These are phyloP conservation scores for Trichoderma sp. DNA, from an alignment of 2,329 filamentous ascomycete species.

Conservation along the genomic window DNA sequence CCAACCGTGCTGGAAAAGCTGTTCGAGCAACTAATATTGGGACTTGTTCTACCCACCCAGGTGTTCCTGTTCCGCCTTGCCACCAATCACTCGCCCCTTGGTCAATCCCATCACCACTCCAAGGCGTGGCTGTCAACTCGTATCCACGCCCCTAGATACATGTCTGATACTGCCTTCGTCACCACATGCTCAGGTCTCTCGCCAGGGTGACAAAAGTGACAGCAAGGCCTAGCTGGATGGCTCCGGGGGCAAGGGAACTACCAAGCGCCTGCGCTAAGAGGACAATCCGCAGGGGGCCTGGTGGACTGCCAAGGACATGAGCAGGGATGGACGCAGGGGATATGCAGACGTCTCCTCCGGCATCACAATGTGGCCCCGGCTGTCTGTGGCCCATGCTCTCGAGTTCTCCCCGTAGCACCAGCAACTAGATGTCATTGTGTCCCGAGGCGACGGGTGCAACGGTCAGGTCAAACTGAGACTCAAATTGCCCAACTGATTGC, in stretches of 20 bases:
- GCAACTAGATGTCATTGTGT: constrained; percentile 14
- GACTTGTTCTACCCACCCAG: constrained; percentile 16
- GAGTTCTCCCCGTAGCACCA: constrained; percentile 6
- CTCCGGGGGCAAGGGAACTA: not conserved
- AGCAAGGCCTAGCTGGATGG: not conserved
- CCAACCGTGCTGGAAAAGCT: not conserved
- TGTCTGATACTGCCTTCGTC: not conserved
- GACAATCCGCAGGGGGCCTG: constrained; percentile 10
- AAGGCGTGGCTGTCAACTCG: constrained; percentile 15
- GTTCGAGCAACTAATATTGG: not conserved
- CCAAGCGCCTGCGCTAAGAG: constrained; percentile 14
- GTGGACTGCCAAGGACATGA: constrained; percentile 10
- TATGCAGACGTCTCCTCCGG: constrained; percentile 12
- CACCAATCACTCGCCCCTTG: constrained; percentile 16
- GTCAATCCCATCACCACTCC: constrained; percentile 2
- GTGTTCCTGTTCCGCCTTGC: constrained; percentile 4
- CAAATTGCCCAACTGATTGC: not conserved
- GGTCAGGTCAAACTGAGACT: constrained; percentile 10
- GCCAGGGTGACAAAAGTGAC: constrained; percentile 16
- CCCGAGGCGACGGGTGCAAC: constrained; percentile 18
- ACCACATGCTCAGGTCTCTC: not conserved
- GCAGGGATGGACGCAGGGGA: constrained; percentile 16
- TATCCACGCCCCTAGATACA: constrained; percentile 17
- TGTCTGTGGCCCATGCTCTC: constrained; percentile 6
- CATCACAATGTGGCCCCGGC: constrained; percentile 3